Conservation (phyloP, 2,329 filamentous ascomycete genomes). For the Exophiala phaeomuriformis region DNA sequence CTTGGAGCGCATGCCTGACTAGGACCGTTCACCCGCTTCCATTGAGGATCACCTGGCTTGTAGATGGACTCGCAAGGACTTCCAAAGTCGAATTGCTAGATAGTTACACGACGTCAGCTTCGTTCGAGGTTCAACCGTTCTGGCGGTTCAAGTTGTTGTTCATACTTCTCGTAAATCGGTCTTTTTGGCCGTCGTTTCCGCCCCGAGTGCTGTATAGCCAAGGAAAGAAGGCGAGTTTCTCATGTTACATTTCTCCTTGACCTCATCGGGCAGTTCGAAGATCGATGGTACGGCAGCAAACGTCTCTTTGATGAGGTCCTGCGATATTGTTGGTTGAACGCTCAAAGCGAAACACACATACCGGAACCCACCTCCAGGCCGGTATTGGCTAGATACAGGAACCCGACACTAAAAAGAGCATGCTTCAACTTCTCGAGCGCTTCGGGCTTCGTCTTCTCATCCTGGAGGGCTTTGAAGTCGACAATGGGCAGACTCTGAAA, state of each 20-base stretch:
- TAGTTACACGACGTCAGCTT: neutral
- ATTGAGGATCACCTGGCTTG: neutral
- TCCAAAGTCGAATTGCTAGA: slow-evolving; percentile 2
- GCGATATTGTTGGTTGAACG: neutral
- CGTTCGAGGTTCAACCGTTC: neutral
- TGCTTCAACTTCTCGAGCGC: neutral
- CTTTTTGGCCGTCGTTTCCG: neutral
- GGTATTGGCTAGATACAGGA: neutral
- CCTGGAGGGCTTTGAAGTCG: neutral
- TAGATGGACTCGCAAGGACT: neutral
- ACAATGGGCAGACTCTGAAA: neutral
- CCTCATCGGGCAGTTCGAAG: neutral
- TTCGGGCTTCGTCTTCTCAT: neutral
- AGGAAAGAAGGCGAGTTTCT: slow-evolving; percentile 1
- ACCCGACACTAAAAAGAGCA: neutral
- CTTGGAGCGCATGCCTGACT: neutral
- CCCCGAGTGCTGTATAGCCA: neutral
- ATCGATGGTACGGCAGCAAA: neutral
- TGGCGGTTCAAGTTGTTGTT: neutral
- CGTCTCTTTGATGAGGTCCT: neutral
- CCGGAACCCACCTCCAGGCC: neutral
- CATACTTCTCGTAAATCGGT: neutral
- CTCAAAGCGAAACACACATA: too few relatives aligned
- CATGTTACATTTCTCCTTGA: neutral
- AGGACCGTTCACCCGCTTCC: neutral